These are phyloP conservation scores for Spiromastix sp. DNA, from an alignment of 2,329 filamentous ascomycete genomes.

Conservation along the genomic window DNA sequence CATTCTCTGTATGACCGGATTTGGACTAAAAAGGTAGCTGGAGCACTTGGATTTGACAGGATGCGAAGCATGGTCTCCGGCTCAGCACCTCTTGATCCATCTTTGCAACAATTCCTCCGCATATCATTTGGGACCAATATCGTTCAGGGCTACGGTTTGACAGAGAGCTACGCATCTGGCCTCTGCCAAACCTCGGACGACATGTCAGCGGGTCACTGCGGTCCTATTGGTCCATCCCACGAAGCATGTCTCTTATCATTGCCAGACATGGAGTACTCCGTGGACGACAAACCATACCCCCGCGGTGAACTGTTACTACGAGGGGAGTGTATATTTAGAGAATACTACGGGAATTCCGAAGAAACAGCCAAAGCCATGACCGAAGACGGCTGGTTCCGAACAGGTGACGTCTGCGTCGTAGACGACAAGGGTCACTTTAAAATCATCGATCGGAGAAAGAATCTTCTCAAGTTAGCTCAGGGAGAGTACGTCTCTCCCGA, in stretches of 20 bases:
- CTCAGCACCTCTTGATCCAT: slow-evolving; percentile 80
- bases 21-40: slow-evolving; percentile 78
- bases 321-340: slow-evolving; percentile 67
- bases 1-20: slow-evolving; percentile 52
- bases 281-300: slow-evolving; percentile 77
- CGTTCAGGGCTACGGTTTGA: slow-evolving; percentile 83
- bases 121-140: slow-evolving; percentile 71
- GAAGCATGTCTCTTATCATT: slow-evolving; percentile 79
- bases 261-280: slow-evolving; percentile 87
- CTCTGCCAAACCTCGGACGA: slow-evolving; percentile 62
- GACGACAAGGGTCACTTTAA: slow-evolving; percentile 78
- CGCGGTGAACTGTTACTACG: slow-evolving; percentile 83
- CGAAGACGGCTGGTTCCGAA: slow-evolving; percentile 91
- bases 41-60: slow-evolving; percentile 71
- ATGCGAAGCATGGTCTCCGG: slow-evolving; percentile 69
- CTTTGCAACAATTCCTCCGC: slow-evolving; percentile 79
- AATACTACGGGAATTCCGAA: slow-evolving; percentile 83
- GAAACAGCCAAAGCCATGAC: slow-evolving; percentile 78
- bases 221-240: slow-evolving; percentile 53
- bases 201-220: slow-evolving; percentile 70
- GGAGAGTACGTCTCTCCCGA: slow-evolving; percentile 98
- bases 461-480: slow-evolving; percentile 95
- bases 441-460: slow-evolving; percentile 96
- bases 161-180: slow-evolving; percentile 77
- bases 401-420: slow-evolving; percentile 79